Conservation (phyloP, 495 filamentous ascomycete genomes). For the Penicillium diatomitis region DNA sequence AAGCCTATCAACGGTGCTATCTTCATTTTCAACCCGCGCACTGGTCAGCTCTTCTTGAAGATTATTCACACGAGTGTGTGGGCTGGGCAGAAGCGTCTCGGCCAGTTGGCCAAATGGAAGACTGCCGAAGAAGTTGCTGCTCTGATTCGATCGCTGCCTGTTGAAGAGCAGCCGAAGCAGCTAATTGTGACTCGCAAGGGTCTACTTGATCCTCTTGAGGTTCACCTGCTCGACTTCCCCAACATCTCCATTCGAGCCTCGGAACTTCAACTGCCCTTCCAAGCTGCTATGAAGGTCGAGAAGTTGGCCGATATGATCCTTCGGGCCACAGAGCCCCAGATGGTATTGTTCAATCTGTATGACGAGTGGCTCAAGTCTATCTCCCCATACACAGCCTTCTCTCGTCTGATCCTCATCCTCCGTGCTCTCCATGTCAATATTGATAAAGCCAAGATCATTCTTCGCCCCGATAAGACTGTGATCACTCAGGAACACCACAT, state of each 20-base stretch:
- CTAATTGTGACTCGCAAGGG: conserved; percentile 98
- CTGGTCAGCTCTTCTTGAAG: conserved; percentile 96
- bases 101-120: conserved; percentile 99
- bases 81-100: conserved; percentile 98
- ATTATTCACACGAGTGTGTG: conserved; percentile 99
- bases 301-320: conserved; percentile 99
- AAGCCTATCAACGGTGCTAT: conserved; percentile 99
- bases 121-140: conserved; percentile 99
- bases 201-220: conserved; percentile 93
- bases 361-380: conserved; percentile 99
- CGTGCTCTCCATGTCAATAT: conserved; percentile 95
- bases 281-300: conserved; percentile 99
- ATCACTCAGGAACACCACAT: conserved; percentile 99
- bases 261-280: conserved; percentile 96
- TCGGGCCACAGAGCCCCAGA: conserved; percentile 94
- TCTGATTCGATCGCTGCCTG: conserved; percentile 89
- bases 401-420: conserved; percentile 87
- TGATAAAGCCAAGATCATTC: conserved; percentile 94
- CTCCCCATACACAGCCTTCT: conserved; percentile 98
- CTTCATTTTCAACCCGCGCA: conserved; percentile 99
- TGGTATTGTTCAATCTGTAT: conserved; percentile 99
- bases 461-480: conserved; percentile 96
- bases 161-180: conserved; percentile 98
- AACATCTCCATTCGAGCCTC: conserved; percentile 99
- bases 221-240: conserved; percentile 95